Percentiles rank a stretch among this genome's conserved stretches.
Evolutionary conservation across 2,329 filamentous ascomycete genomes (phyloP).

Genomic region (Colletotrichum tanaceti): DNA sequence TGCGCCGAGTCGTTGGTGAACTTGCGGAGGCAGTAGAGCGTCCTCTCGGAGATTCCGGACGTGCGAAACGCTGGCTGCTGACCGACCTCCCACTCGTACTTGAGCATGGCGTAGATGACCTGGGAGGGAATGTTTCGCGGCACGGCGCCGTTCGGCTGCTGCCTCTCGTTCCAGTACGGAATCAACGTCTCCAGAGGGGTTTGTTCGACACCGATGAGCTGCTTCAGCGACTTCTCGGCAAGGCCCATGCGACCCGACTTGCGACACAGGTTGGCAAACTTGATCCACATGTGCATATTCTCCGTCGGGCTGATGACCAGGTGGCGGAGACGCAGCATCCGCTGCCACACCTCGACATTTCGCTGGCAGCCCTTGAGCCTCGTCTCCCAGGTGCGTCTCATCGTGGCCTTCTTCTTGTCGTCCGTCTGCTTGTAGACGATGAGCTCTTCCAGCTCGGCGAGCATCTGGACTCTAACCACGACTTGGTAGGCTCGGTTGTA

Average conservation of each 20-base stretch:
- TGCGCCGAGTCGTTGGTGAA: conserved; percentile 71
- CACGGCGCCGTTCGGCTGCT: conserved; percentile 47
- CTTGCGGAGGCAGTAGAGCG: conserved; percentile 67
- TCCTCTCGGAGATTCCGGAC: conserved; percentile 62
- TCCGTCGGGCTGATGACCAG: conserved; percentile 92
- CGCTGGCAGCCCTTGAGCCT: conserved; percentile 94
- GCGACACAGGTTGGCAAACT: conserved; percentile 97
- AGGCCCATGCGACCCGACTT: conserved; percentile 95
- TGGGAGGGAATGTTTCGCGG: conserved; percentile 72
- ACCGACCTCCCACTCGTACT: conserved; percentile 93
- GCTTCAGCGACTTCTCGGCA: conserved; percentile 93
- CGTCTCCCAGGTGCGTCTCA: conserved; percentile 96
- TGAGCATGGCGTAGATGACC: conserved; percentile 95
- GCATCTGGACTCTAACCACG: conserved; percentile 98
- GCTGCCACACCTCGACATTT: conserved; percentile 98
- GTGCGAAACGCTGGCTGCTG: conserved; percentile 64
- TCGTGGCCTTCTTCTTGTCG: conserved; percentile 86
- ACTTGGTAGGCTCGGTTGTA: conserved; percentile 98
- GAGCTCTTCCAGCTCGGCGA: conserved; percentile 97
- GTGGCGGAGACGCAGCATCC: conserved; percentile 94
- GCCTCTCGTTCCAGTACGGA: conserved; percentile 66
- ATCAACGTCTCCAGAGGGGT: conserved; percentile 70
- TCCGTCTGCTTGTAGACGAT: conserved; percentile 98
- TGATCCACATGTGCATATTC: conserved; percentile 99
- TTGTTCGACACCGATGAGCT: conserved; percentile 78